These are phyloP conservation scores for Nepenthes alata DNA, from an alignment of 179 eudicot genomes.

Conservation along the genomic window DNA sequence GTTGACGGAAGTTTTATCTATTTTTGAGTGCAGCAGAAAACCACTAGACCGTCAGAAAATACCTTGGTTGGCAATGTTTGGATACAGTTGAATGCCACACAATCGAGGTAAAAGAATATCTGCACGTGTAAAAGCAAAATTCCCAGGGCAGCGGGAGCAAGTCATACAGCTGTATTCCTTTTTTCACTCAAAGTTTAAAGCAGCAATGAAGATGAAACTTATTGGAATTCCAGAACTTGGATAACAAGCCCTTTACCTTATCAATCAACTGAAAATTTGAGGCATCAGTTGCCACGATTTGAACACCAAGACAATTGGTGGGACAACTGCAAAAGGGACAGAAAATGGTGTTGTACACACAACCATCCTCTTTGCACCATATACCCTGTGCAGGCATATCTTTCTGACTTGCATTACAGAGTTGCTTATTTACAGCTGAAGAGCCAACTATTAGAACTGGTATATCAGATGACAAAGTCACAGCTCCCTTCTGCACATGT, in stretches of 20 bases:
- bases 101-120: constrained; percentile 47
- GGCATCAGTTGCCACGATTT: constrained; percentile 69
- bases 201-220: neutral
- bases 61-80: constrained; percentile 27
- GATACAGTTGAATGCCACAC: constrained; percentile 32
- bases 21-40: neutral
- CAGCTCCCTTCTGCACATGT: constrained; percentile 13
- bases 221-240: constrained; percentile 1
- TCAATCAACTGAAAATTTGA: constrained; percentile 44
- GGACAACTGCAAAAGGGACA: constrained; percentile 59
- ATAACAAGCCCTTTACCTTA: constrained; percentile 32
- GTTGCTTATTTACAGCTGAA: constrained; percentile 39
- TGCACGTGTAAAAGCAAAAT: constrained; percentile 19
- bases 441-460: constrained; percentile 38
- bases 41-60: constrained; percentile 4
- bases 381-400: constrained; percentile 47
- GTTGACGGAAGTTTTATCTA: neutral
- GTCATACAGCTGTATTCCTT: neutral
- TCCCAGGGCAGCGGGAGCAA: neutral
- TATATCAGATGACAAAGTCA: constrained; percentile 17
- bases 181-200: too few relatives aligned
- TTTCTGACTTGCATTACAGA: constrained; percentile 22
- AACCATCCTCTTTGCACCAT: constrained; percentile 87
- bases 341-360: constrained; percentile 50
- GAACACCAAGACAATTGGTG: constrained; percentile 57